Evolutionary conservation across 2,329 filamentous ascomycete species (phyloP), one percentile per base, ranked within the genome.

Genomic region (Gaeumannomyces tritici): DNA sequence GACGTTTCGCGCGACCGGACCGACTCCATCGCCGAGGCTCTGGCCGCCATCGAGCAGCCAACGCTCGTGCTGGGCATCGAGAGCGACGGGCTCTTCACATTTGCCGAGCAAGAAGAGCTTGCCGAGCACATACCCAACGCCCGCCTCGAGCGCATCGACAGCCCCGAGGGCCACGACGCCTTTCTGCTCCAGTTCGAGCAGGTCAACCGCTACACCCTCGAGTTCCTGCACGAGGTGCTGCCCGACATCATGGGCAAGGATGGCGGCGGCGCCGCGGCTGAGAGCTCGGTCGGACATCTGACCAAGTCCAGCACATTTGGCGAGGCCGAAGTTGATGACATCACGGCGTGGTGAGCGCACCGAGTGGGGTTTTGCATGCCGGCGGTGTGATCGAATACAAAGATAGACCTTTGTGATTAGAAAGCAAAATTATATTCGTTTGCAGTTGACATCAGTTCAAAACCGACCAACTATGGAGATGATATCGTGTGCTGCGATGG

Each of bases 111-210:
- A 77, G 82, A 97, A 73, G 92, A 98, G 76, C 79, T 99, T 61
- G 95, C 93, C 0, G 84, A 87, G 47, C 85, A 89, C 64, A 91
- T 98, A 65, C 88, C 88, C 3, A 80, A 93, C 68, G 87, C 90
- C 0, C 83, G 85, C 13, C 77, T 99, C 29, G 87, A 91, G 74
- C 91, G 87, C 58, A 99, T 99, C 64, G 91, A 98, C 70, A 96
- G 90, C 64, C 89, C 91, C 0, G 95, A 99, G 72, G 95, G 95
- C 1, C 95, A 99, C 70, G 95, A 99, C 74, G 95, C 95, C 0
- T 99, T 99, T 74, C 76, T 99, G 70, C 77, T 99, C 62, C 93
- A 99, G 74, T 99, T 99, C 71, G 91, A 97, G 77, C 93, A 98
- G 76, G 95, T 98, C 64, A 99, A 99, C 75, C 82, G 80, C 35